Evolutionary conservation across 352 stramenopile genomes (phyloP).

Genomic region (Phytophthora idaei): DNA sequence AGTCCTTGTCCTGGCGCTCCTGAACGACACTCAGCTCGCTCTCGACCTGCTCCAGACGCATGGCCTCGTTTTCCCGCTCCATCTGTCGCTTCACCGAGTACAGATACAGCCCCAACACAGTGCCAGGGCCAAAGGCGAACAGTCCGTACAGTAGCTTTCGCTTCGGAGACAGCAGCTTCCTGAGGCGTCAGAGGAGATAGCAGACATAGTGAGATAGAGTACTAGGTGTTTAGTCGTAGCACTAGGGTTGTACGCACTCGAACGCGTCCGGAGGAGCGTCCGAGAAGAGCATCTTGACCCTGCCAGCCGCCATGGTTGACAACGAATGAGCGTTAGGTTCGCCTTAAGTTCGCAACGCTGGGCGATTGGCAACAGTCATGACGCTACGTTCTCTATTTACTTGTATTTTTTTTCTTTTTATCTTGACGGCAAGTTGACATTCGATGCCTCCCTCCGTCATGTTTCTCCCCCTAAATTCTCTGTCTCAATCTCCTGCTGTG

Average conservation of each 20-base stretch:
- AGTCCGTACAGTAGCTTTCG: conserved; percentile 72
- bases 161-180: conserved; percentile 64
- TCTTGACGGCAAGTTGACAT: conserved; percentile 1
- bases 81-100: conserved; percentile 75
- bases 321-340: conserved; percentile 21
- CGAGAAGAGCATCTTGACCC: conserved; percentile 80
- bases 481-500: conserved; percentile 7
- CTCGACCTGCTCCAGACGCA: conserved; percentile 51
- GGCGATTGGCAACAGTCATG: too few species aligned
- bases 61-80: conserved; percentile 64
- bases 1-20: conserved; percentile 56
- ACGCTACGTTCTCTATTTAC: conserved; percentile 25
- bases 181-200: conserved; percentile 15
- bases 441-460: background rate
- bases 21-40: conserved; percentile 49
- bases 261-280: conserved; percentile 67
- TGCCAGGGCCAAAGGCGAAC: conserved; percentile 75
- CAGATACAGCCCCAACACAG: conserved; percentile 66
- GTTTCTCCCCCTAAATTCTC: conserved; percentile 11
- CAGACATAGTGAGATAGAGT: background rate
- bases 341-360: conserved; percentile 6
- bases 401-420: conserved; percentile 19
- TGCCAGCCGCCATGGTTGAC: conserved; percentile 25
- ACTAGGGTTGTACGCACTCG: conserved; percentile 48
- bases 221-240: background rate